phyloP scores from a whole-genome alignment of 805 yeast genomes.

The Yarrowia alimentaria region DNA sequence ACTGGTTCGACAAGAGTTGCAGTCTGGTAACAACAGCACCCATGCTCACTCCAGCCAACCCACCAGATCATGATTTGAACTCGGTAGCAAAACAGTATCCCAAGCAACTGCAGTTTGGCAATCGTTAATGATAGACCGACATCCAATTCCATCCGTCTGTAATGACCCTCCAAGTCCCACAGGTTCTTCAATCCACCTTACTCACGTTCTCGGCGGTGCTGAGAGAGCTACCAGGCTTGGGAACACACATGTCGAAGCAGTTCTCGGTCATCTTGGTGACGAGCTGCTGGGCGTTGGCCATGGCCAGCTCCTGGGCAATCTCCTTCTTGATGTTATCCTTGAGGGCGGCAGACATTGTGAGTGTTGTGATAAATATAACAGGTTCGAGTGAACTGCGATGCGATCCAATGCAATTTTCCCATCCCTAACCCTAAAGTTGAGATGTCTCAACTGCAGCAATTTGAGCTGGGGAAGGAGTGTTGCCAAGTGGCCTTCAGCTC shows the following conservation, averaged over 20 bases:
- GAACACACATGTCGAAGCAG: constrained; percentile 79
- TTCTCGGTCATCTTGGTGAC: constrained; percentile 81
- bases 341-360: constrained; percentile 44
- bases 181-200: background rate
- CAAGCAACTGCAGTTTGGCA: no score
- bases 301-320: constrained; percentile 78
- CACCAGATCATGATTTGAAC: no score
- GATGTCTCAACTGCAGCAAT: no score
- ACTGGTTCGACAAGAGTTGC: no score
- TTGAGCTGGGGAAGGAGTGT: no score
- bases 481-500: no score
- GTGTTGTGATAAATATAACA: background rate
- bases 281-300: constrained; percentile 86
- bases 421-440: constrained; percentile 15
- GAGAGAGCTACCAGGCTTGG: constrained; percentile 54
- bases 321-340: constrained; percentile 66
- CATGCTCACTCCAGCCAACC: no score
- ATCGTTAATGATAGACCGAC: no score
- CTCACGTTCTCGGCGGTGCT: constrained; percentile 50
- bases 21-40: no score
- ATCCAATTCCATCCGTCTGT: no score
- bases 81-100: no score
- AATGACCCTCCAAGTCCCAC: background rate
- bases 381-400: no score
- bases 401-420: constrained; percentile 18